phyloP scores from a whole-genome alignment of 2,329 filamentous ascomycete genomes.

The Thelonectria blattea region DNA sequence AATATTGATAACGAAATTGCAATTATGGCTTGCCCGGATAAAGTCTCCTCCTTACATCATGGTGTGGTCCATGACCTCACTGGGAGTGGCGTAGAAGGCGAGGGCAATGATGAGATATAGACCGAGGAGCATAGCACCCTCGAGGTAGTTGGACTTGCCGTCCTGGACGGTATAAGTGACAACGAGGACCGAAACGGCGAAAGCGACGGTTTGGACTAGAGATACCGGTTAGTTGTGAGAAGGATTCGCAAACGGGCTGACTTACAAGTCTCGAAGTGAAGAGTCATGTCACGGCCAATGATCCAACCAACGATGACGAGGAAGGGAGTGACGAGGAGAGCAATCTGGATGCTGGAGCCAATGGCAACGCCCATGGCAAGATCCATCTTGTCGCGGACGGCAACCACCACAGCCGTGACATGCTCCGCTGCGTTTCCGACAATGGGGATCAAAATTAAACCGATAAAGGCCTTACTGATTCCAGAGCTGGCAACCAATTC shows the following conservation, averaged over 20 bases:
- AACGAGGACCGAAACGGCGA: conserved; percentile 76
- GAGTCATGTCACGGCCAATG: conserved; percentile 73
- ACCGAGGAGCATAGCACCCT: conserved; percentile 70
- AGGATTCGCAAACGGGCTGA: conserved; percentile 3
- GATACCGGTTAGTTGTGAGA: conserved; percentile 21
- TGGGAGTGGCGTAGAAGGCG: conserved; percentile 63
- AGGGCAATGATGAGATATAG: conserved; percentile 67
- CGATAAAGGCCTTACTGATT: conserved; percentile 82
- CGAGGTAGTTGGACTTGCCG: conserved; percentile 83
- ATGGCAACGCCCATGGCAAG: conserved; percentile 79
- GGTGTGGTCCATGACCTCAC: conserved; percentile 52
- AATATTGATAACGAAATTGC: background rate
- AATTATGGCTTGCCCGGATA: background rate
- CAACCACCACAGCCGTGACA: conserved; percentile 81
- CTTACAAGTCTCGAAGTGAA: conserved; percentile 74
- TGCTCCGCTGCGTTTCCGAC: conserved; percentile 83
- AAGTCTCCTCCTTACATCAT: conserved; percentile 7
- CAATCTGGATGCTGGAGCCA: conserved; percentile 83
- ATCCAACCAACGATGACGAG: conserved; percentile 83
- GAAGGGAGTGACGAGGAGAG: conserved; percentile 79
- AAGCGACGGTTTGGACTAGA: conserved; percentile 74
- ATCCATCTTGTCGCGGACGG: conserved; percentile 78
- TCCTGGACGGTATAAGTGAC: conserved; percentile 81
- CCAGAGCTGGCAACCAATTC: conserved; percentile 70
- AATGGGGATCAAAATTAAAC: conserved; percentile 79